phyloP scores from a whole-genome alignment of 2,329 filamentous ascomycete species.

The Venturia oleaginea region DNA sequence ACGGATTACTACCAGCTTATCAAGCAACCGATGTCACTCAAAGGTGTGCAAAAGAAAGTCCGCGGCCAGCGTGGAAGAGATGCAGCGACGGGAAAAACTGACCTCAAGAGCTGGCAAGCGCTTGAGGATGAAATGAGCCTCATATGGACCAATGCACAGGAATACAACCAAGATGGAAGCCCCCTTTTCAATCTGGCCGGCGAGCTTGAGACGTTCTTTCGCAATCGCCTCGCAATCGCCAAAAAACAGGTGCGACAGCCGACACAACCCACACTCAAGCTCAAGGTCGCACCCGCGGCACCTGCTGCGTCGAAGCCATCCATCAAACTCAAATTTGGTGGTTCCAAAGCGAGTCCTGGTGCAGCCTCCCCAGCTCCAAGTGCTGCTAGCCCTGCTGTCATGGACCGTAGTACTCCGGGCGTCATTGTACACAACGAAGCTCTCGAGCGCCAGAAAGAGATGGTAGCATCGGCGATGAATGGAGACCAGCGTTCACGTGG shows the following conservation, averaged over 20 bases:
- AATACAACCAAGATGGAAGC: slow-evolving; percentile 88
- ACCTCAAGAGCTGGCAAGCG: slow-evolving; percentile 73
- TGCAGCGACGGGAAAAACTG: slow-evolving; percentile 49
- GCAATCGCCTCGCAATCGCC: slow-evolving; percentile 59
- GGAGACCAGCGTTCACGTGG: slow-evolving; percentile 20
- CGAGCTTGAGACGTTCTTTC: slow-evolving; percentile 60
- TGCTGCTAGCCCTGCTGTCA: slow-evolving; percentile 31
- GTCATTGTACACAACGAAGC: slow-evolving; percentile 47
- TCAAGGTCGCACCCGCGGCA: slow-evolving; percentile 45
- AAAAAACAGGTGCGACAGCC: slow-evolving; percentile 65
- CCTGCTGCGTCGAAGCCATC: slow-evolving; percentile 29
- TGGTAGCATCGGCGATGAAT: slow-evolving; percentile 42
- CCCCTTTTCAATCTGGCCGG: slow-evolving; percentile 70
- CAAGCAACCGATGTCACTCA: slow-evolving; percentile 68
- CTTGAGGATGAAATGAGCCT: slow-evolving; percentile 73
- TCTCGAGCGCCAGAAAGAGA: slow-evolving; percentile 42
- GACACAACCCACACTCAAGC: slow-evolving; percentile 66
- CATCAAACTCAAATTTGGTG: slow-evolving; percentile 62
- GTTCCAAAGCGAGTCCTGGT: slow-evolving; percentile 30
- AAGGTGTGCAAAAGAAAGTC: slow-evolving; percentile 66
- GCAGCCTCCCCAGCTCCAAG: slow-evolving; percentile 20
- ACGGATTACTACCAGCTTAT: slow-evolving; percentile 86
- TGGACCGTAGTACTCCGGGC: slow-evolving; percentile 36
- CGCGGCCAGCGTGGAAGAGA: slow-evolving; percentile 62
- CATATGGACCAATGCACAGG: slow-evolving; percentile 80